Base-by-base conservation (phyloP, 2,329 filamentous ascomycete genomes). In the Claviceps fusiformis region DNA sequence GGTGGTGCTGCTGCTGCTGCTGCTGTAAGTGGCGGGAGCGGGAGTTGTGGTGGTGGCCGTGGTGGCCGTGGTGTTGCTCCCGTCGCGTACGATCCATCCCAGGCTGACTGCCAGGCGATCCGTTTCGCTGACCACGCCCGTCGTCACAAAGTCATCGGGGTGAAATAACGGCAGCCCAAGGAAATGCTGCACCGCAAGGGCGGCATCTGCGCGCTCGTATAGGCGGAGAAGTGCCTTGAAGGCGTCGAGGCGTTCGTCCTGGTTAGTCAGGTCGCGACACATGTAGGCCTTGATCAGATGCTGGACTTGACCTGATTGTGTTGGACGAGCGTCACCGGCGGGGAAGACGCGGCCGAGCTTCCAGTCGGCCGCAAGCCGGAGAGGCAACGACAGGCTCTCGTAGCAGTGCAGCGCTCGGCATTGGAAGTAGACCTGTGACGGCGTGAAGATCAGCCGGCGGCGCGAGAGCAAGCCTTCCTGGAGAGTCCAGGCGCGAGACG, bases 401-500 rank as follows among this genome's bases (percentile, higher is more conserved):
- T 70, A 67, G 52, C 68, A 71, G 58, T 71, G 68, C 13, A 71
- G 57, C 9, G 62, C 57, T 35, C 64, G 63, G 57, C 70, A 71
- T 54, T 71, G 70, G 50, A 70, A 72, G 58, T 71, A 71, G 3
- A 63, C 62, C 58, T 72, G 70, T 3, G 66, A 69, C 13, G 65
- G 61, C 2, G 68, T 71, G 48, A 71, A 67, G 31, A 71, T 61
- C 33, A 72, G 65, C 11, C 68, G 64, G 6, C 68, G 64, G 7
- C 65, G 64, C 3, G 69, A 64, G 35, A 71, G 59, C 5, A 70
- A 61, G 9, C 68, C 68, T 55, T 71, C 68, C 56, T 71, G 68
- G 43, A 66, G 68, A 15, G 69, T 70, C 66, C 68, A 69, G 13
- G 64, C 68, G 27, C 65, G 63, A 5, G 64, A 60, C 13, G 67